These are phyloP conservation scores for Amanita polypyramis DNA, from an alignment of 768 basidiomycete genomes.

Conservation along the genomic window DNA sequence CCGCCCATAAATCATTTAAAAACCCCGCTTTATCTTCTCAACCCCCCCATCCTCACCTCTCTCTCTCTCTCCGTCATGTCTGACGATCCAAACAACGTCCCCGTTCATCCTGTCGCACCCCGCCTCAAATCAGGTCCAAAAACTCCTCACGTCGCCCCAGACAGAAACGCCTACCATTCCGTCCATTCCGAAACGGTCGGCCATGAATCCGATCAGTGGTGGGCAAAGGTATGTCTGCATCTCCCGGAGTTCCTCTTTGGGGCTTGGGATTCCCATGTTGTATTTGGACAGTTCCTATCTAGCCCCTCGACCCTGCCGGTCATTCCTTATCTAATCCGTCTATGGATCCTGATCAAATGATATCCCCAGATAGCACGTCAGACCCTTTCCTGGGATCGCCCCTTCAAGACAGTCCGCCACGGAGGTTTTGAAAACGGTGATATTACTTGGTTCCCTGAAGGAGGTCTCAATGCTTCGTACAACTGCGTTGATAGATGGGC, in stretches of 20 bases:
- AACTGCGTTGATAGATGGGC: conserved; percentile 98
- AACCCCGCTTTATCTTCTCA: too few species aligned
- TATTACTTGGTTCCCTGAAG: conserved; percentile 95
- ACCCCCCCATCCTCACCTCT: too few species aligned
- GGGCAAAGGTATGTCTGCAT: conserved; percentile 56
- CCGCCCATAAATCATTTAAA: too few species aligned
- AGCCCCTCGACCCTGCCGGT: neutral
- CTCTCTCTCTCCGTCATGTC: neutral
- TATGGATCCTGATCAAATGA: neutral
- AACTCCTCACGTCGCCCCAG: conserved; percentile 70
- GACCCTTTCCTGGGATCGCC: conserved; percentile 77
- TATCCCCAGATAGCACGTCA: conserved; percentile 52
- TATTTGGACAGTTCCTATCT: neutral
- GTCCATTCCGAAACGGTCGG: conserved; percentile 69
- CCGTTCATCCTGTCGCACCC: conserved; percentile 66
- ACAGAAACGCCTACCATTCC: conserved; percentile 60
- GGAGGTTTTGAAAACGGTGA: conserved; percentile 82
- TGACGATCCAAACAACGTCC: conserved; percentile 10
- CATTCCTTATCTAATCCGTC: neutral
- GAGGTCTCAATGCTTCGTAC: conserved; percentile 85
- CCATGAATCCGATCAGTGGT: conserved; percentile 74
- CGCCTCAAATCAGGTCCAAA: conserved; percentile 54
- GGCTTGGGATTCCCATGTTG: neutral
- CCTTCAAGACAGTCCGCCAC: conserved; percentile 77
- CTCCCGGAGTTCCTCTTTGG: neutral